Evolutionary conservation across 768 basidiomycete genomes (phyloP).

Genomic region (Infundibulicybe gibba): DNA sequence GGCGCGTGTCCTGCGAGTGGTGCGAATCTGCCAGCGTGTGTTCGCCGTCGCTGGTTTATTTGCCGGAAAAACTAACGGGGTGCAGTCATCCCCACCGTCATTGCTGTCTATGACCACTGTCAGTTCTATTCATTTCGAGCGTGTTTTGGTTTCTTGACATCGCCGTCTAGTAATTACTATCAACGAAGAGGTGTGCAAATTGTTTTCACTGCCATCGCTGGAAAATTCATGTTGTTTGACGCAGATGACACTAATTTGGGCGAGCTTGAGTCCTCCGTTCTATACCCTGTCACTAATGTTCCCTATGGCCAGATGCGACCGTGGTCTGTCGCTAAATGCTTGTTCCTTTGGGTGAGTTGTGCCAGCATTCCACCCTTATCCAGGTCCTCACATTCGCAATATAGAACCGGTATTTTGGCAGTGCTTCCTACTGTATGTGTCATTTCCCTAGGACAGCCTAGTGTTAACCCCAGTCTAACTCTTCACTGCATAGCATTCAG

Average conservation of each 20-base stretch:
- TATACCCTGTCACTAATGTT: not conserved
- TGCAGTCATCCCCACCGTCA: constrained; percentile 15
- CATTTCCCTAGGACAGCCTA: not conserved
- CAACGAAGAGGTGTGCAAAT: constrained; percentile 17
- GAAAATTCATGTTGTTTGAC: not conserved
- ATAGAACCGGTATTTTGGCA: constrained; percentile 26
- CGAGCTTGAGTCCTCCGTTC: constrained; percentile 2
- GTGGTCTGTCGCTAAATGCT: constrained; percentile 15
- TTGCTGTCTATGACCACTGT: constrained; percentile 21
- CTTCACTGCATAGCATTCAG: constrained; percentile 4
- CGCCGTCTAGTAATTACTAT: constrained; percentile 20
- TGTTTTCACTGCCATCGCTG: no score
- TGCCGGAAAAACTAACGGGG: not conserved
- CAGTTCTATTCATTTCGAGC: constrained; percentile 3
- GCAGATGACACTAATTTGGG: constrained; percentile 25
- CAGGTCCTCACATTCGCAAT: not conserved
- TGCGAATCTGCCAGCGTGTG: constrained; percentile 18
- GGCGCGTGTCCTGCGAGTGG: constrained; percentile 6
- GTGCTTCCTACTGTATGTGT: constrained; percentile 18
- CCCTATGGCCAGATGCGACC: constrained; percentile 13
- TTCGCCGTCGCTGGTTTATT: not conserved
- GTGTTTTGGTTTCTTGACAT: not conserved
- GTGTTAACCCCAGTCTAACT: not conserved
- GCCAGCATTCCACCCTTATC: not conserved
- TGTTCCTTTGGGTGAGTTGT: constrained; percentile 19